Conservation (phyloP, 164 flowering plant species). For the Chloranthus sessilifolius region DNA sequence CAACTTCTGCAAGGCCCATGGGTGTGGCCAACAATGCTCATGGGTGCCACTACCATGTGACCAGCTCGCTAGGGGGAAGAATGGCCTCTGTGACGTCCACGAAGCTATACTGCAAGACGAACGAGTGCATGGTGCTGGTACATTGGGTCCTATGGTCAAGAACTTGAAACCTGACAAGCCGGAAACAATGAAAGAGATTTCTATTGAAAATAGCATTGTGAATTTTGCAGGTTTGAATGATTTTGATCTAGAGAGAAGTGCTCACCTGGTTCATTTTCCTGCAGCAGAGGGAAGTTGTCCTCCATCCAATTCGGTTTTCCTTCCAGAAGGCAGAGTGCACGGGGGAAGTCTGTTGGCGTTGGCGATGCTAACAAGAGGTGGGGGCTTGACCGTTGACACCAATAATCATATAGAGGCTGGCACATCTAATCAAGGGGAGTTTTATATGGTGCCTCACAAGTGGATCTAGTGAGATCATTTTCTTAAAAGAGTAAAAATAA, state of each 20-base stretch:
- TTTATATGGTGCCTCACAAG: no score
- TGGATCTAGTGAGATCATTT: no score
- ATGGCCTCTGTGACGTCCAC: constrained; percentile 79
- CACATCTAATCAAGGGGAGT: neutral
- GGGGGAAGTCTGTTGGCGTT: constrained; percentile 41
- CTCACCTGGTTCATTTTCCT: neutral
- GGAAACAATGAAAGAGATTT: constrained; percentile 31
- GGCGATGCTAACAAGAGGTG: constrained; percentile 30
- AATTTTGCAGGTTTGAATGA: constrained; percentile 16
- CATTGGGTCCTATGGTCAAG: constrained; percentile 37
- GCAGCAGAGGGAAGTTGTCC: neutral
- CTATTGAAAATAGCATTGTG: constrained; percentile 19
- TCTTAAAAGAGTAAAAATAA: no score
- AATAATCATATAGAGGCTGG: neutral
- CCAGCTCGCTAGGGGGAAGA: constrained; percentile 79
- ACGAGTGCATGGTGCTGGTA: constrained; percentile 87
- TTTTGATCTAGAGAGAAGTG: constrained; percentile 1
- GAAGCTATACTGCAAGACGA: constrained; percentile 69
- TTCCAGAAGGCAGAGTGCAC: constrained; percentile 52
- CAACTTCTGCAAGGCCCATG: constrained; percentile 90
- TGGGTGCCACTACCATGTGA: constrained; percentile 86
- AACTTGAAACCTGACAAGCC: constrained; percentile 22
- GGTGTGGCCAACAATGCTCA: constrained; percentile 86
- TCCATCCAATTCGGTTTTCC: neutral
- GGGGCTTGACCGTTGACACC: constrained; percentile 1